Base-by-base conservation (phyloP, 208 protist species). In the Kentomonas sorsogonicus region DNA sequence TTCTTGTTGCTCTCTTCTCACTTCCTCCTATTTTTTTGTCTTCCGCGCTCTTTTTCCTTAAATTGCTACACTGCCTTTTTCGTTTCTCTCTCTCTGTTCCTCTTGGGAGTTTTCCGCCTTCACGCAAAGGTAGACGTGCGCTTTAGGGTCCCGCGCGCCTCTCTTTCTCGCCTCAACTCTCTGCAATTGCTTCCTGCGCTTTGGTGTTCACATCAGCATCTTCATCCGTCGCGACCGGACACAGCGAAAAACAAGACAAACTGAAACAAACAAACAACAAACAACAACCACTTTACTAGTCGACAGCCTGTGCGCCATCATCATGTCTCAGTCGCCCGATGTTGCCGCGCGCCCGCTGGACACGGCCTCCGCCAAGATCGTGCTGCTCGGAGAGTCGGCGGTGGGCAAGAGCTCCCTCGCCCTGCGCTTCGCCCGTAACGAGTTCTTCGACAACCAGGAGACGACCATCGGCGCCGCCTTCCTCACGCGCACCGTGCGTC, bases 371-470 rank as follows among this genome's bases (percentile, higher is more conserved):
- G 82, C 83, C 25, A 96, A 96, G 72, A 80, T 94, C 45, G 87
- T 96, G 31, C 70, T 96, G 23, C 74, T 96, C 23, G 91, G 91
- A 9, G 91, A 96, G 53, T 91, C 81, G 18, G 81, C 76, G 11
- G 84, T 94, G 9, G 91, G 91, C 15, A 96, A 96, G 72, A 93
- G 84, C 50, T 89, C 82, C 45, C 75, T 96, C 47, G 84, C 85
- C 10, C 64, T 90, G 10, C 87, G 91, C 43, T 93, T 96, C 59
- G 78, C 81, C 20, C 73, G 84, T 23, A 83, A 93, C 62, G 86
- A 94, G 66, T 96, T 95, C 58, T 44, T 74, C 30, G 51, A 58
- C 15, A 87, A 91, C 53, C 86, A 93, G 60, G 79, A 94, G 53
- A 83, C 84, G 16, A 96, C 91, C 47, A 79, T 94, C 38, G 91